Conservation (phyloP, 2,329 filamentous ascomycete species). For the Penicillium sclerotigenum region DNA sequence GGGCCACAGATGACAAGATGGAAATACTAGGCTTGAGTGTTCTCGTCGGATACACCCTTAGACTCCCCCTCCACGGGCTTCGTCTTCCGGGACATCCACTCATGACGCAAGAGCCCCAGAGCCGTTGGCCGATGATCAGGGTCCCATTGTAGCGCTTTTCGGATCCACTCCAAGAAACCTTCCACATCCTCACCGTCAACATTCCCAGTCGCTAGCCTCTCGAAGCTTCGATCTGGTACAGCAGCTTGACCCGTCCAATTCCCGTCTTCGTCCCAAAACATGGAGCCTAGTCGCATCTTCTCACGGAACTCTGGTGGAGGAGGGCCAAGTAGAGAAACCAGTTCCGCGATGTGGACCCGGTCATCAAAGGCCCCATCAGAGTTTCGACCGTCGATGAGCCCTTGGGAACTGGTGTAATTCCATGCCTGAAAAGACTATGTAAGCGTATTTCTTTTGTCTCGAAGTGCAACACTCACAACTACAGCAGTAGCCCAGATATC, state of each 20-base stretch:
- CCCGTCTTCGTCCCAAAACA: slow-evolving; percentile 26
- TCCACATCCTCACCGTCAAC: slow-evolving; percentile 25
- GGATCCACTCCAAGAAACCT: slow-evolving; percentile 27
- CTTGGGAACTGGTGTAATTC: not conserved
- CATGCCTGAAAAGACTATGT: not conserved
- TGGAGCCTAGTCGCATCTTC: slow-evolving; percentile 15
- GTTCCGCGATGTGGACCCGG: slow-evolving; percentile 24
- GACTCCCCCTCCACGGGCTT: not conserved
- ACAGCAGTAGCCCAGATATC: not conserved
- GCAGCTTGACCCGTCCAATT: slow-evolving; percentile 18
- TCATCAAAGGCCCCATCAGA: slow-evolving; percentile 22
- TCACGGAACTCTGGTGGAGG: slow-evolving; percentile 17
- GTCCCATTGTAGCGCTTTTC: slow-evolving; percentile 30
- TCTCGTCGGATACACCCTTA: not conserved
- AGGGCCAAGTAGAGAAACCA: slow-evolving; percentile 18
- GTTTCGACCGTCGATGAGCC: slow-evolving; percentile 15
- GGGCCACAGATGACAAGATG: not conserved
- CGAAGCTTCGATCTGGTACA: slow-evolving; percentile 17
- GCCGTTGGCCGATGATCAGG: slow-evolving; percentile 28
- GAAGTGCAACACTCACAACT: not conserved
- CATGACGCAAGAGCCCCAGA: slow-evolving; percentile 37
- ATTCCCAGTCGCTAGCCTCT: slow-evolving; percentile 2
- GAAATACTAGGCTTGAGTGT: not conserved
- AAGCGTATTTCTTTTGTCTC: not conserved
- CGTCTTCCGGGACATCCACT: slow-evolving; percentile 31